Conservation (phyloP, 139 green algal genomes). For the Gonium pectorale region DNA sequence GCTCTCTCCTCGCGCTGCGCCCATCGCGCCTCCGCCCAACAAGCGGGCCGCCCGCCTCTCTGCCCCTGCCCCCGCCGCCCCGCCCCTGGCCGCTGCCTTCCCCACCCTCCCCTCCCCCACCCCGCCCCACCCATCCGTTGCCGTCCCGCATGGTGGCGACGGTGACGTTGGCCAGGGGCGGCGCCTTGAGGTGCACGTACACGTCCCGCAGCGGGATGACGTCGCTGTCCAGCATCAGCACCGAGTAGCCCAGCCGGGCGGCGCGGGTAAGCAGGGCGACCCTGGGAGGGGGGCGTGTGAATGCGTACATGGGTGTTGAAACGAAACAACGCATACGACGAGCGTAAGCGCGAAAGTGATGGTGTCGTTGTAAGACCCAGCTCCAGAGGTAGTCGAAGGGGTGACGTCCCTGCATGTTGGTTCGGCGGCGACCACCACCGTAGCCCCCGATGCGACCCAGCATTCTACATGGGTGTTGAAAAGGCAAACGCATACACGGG, state of each 20-base stretch:
- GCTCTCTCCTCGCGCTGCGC: too few species aligned
- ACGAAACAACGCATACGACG: too few species aligned
- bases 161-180: constrained; percentile 19
- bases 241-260: constrained; percentile 39
- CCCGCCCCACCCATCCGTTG: constrained; percentile 34
- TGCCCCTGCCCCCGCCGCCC: neutral
- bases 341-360: too few species aligned
- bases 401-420: neutral
- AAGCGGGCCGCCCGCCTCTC: neutral
- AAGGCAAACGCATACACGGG: too few species aligned
- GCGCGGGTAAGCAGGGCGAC: constrained; percentile 31
- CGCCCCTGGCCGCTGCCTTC: neutral
- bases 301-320: too few species aligned
- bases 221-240: constrained; percentile 52
- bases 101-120: neutral
- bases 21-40: too few species aligned
- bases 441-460: too few species aligned
- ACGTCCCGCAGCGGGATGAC: constrained; percentile 39
- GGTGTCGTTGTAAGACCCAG: too few species aligned
- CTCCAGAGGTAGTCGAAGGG: neutral
- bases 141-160: constrained; percentile 46
- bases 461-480: too few species aligned
- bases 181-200: constrained; percentile 27
- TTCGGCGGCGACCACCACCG: too few species aligned
- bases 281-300: neutral